Conservation (phyloP, 2,329 filamentous ascomycete genomes). For the Claviceps capensis region DNA sequence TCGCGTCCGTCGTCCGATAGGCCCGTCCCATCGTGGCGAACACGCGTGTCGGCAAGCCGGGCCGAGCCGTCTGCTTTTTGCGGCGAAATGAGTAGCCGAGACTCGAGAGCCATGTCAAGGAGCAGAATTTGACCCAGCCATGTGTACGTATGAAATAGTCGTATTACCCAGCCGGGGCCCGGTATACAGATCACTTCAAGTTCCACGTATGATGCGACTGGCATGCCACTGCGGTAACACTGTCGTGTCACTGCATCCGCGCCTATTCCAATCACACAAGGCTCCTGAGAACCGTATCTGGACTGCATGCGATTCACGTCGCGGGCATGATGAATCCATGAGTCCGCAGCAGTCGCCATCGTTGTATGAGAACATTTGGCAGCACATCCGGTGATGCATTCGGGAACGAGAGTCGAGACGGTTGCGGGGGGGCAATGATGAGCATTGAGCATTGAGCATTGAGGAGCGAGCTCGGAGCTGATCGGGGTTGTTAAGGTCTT, state of each 20-base stretch:
- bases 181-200: no score
- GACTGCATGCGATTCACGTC: slow-evolving; percentile 36
- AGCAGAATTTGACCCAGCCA: slow-evolving; percentile 34
- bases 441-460: not conserved
- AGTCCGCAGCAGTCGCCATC: slow-evolving; percentile 26
- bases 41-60: slow-evolving; percentile 45
- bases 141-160: slow-evolving; percentile 36
- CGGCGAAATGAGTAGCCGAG: no score
- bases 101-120: no score
- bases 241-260: not conserved
- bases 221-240: not conserved
- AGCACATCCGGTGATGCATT: slow-evolving; percentile 7
- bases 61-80: slow-evolving; percentile 31
- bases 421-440: slow-evolving; percentile 3
- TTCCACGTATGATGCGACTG: no score
- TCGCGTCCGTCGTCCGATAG: slow-evolving; percentile 49
- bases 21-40: slow-evolving; percentile 53
- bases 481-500: no score
- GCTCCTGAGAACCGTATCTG: slow-evolving; percentile 16
- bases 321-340: slow-evolving; percentile 27
- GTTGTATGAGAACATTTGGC: slow-evolving; percentile 21
- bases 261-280: slow-evolving; percentile 23
- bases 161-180: not conserved
- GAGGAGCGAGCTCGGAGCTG: no score
- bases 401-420: slow-evolving; percentile 4